Evolutionary conservation across 371 early-diverging fungal species (phyloP).

Genomic region (Lichtheimia ornata): DNA sequence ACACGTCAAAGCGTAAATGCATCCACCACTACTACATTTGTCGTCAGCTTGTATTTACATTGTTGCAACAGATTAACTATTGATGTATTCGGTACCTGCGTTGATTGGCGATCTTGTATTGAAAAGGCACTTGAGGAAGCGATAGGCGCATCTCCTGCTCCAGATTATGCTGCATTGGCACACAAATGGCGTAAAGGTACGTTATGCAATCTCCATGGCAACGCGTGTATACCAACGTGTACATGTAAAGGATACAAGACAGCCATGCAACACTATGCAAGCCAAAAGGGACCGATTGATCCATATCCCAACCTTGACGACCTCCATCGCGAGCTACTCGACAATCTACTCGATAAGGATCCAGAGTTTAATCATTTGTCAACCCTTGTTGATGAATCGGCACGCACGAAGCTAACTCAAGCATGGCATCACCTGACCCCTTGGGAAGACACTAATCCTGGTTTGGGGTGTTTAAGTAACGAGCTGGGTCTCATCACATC

Average conservation of each 20-base stretch:
- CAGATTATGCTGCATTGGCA: constrained; percentile 8
- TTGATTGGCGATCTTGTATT: constrained; percentile 15
- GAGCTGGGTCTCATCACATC: constrained; percentile 4
- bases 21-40: background rate
- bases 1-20: constrained; percentile 9
- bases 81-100: constrained; percentile 22
- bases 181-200: constrained; percentile 19
- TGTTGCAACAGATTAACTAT: constrained; percentile 9
- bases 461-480: constrained; percentile 1
- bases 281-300: background rate
- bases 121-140: constrained; percentile 7
- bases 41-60: background rate
- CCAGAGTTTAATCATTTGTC: background rate
- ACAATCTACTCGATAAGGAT: constrained; percentile 4
- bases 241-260: background rate
- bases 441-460: constrained; percentile 14
- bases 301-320: constrained; percentile 12
- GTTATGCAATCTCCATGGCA: background rate
- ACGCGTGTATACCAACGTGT: background rate
- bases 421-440: constrained; percentile 14
- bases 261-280: constrained; percentile 2
- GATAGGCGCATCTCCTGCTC: background rate
- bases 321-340: constrained; percentile 12
- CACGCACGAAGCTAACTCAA: background rate
- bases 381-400: background rate